These are phyloP conservation scores for Cladosporium sp. DNA, from an alignment of 2,329 filamentous ascomycete species.

Conservation along the genomic window DNA sequence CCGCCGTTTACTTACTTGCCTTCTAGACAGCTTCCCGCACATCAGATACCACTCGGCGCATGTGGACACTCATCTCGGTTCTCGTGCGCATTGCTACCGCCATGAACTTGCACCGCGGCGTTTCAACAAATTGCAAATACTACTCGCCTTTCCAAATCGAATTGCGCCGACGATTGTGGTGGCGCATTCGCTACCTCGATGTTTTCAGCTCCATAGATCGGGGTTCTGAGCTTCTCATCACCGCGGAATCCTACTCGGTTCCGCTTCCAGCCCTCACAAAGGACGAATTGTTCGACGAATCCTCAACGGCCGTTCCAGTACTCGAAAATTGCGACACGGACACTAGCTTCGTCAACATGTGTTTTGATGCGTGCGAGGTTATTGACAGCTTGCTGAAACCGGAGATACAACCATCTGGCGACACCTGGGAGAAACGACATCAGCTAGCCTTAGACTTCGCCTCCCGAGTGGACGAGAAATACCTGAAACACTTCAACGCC, in stretches of 20 bases:
- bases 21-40: conserved; percentile 22
- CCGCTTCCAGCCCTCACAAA: conserved; percentile 27
- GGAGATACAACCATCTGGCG: conserved; percentile 9
- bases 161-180: conserved; percentile 30
- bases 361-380: conserved; percentile 1
- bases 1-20: not conserved
- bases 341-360: conserved; percentile 24
- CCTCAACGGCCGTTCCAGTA: conserved; percentile 18
- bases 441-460: conserved; percentile 25
- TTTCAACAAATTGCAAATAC: conserved; percentile 13
- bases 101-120: conserved; percentile 28
- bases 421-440: conserved; percentile 27
- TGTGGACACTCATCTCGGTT: conserved; percentile 29
- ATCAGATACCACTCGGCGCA: conserved; percentile 23
- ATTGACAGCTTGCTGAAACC: conserved; percentile 6
- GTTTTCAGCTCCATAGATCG: conserved; percentile 27
- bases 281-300: conserved; percentile 28
- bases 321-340: conserved; percentile 25
- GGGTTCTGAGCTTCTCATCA: conserved; percentile 27
- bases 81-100: conserved; percentile 31
- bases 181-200: conserved; percentile 29
- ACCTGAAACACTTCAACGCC: conserved; percentile 24
- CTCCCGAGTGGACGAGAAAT: conserved; percentile 20
- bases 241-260: conserved; percentile 20
- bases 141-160: conserved; percentile 26